A percentile compares a stretch with the other conserved stretches of the same genome.
Conservation (phyloP, 75 land plant species). For the Cryptomeria japonica region DNA sequence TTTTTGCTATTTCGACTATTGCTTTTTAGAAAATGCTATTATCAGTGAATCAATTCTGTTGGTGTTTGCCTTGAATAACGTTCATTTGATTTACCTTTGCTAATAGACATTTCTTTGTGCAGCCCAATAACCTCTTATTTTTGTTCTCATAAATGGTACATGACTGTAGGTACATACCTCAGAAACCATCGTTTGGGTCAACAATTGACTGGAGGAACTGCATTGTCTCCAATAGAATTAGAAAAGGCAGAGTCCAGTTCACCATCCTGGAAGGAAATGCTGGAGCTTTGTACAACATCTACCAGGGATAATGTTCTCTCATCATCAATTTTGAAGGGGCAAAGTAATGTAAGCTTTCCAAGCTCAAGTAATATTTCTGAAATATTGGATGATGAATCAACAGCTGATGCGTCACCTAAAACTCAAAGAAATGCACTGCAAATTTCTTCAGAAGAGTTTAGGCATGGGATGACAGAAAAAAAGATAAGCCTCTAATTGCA, state of each 20-base stretch:
- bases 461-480: not conserved
- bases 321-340: not conserved
- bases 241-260: constrained; percentile 8
- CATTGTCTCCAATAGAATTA: not conserved
- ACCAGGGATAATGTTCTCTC: not conserved
- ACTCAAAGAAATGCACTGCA: not conserved
- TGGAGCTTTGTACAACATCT: constrained; percentile 19
- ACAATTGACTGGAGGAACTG: not conserved
- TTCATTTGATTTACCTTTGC: not conserved
- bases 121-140: not conserved
- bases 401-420: not conserved
- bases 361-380: not conserved
- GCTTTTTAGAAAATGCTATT: not conserved
- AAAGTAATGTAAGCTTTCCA: not conserved
- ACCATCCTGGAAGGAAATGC: constrained; percentile 33
- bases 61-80: not conserved
- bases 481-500: not conserved
- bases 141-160: not conserved
- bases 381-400: not conserved
- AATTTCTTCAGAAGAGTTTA: not conserved
- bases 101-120: not conserved
- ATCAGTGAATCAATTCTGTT: not conserved
- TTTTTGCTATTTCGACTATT: not conserved
- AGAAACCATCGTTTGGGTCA: not conserved
- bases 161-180: not conserved